phyloP scores from a whole-genome alignment of 2,329 filamentous ascomycete genomes.

The Dactylellina cionopaga region DNA sequence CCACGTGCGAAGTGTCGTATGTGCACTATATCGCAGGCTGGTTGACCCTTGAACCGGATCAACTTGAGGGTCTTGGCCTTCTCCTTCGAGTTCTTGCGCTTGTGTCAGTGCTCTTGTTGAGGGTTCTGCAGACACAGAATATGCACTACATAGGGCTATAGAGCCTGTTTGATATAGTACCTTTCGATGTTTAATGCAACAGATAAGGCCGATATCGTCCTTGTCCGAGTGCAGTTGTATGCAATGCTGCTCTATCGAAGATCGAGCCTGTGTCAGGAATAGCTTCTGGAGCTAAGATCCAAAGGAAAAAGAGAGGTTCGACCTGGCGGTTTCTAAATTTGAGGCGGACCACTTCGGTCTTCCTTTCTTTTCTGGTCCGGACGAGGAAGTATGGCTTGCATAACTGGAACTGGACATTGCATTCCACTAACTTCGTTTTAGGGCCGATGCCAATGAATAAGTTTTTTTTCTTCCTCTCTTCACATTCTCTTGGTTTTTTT shows the following conservation, averaged over 20 bases:
- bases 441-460: constrained; percentile 26
- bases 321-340: constrained; percentile 27
- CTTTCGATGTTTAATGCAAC: no score
- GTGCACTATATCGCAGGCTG: no score
- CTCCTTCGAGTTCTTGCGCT: no score
- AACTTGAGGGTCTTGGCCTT: no score
- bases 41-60: no score
- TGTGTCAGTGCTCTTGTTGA: no score
- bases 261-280: constrained; percentile 43
- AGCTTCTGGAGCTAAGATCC: neutral
- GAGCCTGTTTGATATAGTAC: no score
- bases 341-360: constrained; percentile 48
- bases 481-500: neutral
- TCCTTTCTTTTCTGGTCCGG: constrained; percentile 21
- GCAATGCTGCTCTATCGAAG: constrained; percentile 42
- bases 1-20: no score
- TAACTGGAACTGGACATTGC: constrained; percentile 16
- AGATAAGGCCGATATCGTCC: neutral
- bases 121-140: no score
- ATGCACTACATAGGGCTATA: no score
- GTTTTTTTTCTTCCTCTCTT: constrained; percentile 2
- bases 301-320: constrained; percentile 3
- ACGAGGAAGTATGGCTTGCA: constrained; percentile 23
- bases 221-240: constrained; percentile 17
- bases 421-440: constrained; percentile 41